Evolutionary conservation across 306 rosid species (phyloP).

Genomic region (Acacia confusa): DNA sequence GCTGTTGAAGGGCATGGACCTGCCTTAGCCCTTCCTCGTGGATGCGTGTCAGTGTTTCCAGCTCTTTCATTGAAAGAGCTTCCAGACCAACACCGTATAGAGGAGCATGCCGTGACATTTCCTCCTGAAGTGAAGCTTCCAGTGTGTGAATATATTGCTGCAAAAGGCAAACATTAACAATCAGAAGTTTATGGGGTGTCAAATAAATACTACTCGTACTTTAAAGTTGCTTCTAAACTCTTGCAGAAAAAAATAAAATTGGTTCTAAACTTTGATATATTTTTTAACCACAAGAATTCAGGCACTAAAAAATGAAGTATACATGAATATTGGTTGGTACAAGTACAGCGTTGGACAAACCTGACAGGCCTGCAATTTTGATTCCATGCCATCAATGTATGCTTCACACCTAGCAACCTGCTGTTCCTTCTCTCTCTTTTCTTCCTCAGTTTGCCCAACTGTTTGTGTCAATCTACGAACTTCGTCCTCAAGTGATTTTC

Average conservation of each 20-base stretch:
- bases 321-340: not conserved
- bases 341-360: slow-evolving; percentile 46
- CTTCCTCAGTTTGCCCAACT: slow-evolving; percentile 97
- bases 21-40: slow-evolving; percentile 98
- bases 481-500: slow-evolving; percentile 95
- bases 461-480: slow-evolving; percentile 87
- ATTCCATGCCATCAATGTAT: slow-evolving; percentile 96
- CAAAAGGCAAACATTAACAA: slow-evolving; percentile 25
- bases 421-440: slow-evolving; percentile 94
- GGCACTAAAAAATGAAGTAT: not conserved
- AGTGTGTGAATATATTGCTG: slow-evolving; percentile 98
- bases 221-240: not conserved
- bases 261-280: not conserved
- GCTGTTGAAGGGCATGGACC: slow-evolving; percentile 89
- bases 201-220: slow-evolving; percentile 10
- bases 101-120: slow-evolving; percentile 98
- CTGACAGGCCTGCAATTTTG: slow-evolving; percentile 97
- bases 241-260: not conserved
- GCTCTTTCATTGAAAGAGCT: slow-evolving; percentile 90
- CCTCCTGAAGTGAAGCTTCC: slow-evolving; percentile 91
- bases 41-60: slow-evolving; percentile 85
- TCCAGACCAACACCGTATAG: slow-evolving; percentile 95
- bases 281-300: not conserved
- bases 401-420: slow-evolving; percentile 97
- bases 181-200: not conserved